Conservation (phyloP, 2,329 filamentous ascomycete species). For the Arthroderma uncinatum region DNA sequence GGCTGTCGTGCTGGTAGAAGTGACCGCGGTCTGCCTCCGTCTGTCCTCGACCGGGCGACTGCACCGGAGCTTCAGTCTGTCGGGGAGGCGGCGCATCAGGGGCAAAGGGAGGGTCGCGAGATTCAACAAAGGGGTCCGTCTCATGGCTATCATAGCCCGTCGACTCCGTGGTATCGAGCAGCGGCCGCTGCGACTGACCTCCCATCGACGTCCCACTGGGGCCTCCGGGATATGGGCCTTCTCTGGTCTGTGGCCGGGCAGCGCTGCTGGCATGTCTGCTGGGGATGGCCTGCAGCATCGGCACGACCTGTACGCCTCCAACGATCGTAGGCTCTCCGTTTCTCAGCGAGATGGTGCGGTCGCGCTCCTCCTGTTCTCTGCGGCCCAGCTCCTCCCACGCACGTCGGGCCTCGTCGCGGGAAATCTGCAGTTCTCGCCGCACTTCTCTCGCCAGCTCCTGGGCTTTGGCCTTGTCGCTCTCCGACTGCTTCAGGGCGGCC, state of each 20-base stretch:
- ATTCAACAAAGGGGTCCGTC: constrained; percentile 52
- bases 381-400: constrained; percentile 96
- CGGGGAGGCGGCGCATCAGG: constrained; percentile 1
- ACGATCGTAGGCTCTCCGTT: constrained; percentile 81
- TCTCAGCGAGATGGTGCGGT: constrained; percentile 72
- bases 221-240: constrained; percentile 34
- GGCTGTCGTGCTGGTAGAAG: constrained; percentile 32
- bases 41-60: not conserved
- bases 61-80: constrained; percentile 17
- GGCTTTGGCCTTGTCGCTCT: constrained; percentile 56
- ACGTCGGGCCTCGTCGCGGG: constrained; percentile 86
- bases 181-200: constrained; percentile 17
- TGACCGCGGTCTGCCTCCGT: constrained; percentile 31
- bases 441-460: constrained; percentile 79
- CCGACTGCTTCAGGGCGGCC: constrained; percentile 53
- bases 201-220: constrained; percentile 24
- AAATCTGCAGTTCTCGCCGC: constrained; percentile 85
- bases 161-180: constrained; percentile 31
- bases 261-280: constrained; percentile 42
- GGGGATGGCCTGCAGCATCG: constrained; percentile 65
- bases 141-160: constrained; percentile 43
- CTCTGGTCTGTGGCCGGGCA: constrained; percentile 37
- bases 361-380: constrained; percentile 83
- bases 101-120: not conserved
- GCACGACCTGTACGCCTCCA: constrained; percentile 87